A percentile compares a stretch with the other conserved stretches of the same genome.
These are phyloP conservation scores for Claviceps maximensis DNA, from an alignment of 2,329 filamentous ascomycete species.

Conservation along the genomic window DNA sequence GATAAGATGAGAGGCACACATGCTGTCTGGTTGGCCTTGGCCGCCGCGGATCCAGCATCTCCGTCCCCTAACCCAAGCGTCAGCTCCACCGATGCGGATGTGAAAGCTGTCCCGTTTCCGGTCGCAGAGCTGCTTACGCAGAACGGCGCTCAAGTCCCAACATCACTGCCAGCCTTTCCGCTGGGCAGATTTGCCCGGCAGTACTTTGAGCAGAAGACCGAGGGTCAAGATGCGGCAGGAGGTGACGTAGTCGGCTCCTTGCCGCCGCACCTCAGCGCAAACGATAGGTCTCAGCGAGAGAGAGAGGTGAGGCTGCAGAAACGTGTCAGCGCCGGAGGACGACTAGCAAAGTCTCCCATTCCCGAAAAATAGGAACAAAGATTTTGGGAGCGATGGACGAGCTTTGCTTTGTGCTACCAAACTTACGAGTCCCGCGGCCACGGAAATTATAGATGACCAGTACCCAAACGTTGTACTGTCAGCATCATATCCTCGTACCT, in stretches of 20 bases:
- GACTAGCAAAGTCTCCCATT: slow-evolving; percentile 53
- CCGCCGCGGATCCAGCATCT: slow-evolving; percentile 79
- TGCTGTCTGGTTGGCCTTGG: slow-evolving; percentile 78
- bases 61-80: slow-evolving; percentile 41
- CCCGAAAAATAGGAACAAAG: slow-evolving; percentile 43
- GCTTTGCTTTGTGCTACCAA: slow-evolving; percentile 24
- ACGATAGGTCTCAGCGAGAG: slow-evolving; percentile 44
- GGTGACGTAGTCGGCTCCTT: slow-evolving; percentile 49
- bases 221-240: slow-evolving; percentile 28
- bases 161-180: slow-evolving; percentile 64
- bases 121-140: slow-evolving; percentile 85
- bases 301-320: slow-evolving; percentile 62
- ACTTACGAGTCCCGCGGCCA: slow-evolving; percentile 17
- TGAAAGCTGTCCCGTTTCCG: slow-evolving; percentile 59
- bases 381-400: slow-evolving; percentile 26
- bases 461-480: not conserved
- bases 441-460: slow-evolving; percentile 11
- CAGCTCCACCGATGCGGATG: slow-evolving; percentile 27
- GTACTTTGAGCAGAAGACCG: slow-evolving; percentile 70
- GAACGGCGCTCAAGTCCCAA: slow-evolving; percentile 82
- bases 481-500: not conserved
- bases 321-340: slow-evolving; percentile 63
- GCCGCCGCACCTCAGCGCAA: slow-evolving; percentile 30
- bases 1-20: slow-evolving; percentile 84
- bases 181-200: slow-evolving; percentile 66